These are phyloP conservation scores for Debaryomyces nepalensis DNA, from an alignment of 1,139 yeast species.

Conservation along the genomic window DNA sequence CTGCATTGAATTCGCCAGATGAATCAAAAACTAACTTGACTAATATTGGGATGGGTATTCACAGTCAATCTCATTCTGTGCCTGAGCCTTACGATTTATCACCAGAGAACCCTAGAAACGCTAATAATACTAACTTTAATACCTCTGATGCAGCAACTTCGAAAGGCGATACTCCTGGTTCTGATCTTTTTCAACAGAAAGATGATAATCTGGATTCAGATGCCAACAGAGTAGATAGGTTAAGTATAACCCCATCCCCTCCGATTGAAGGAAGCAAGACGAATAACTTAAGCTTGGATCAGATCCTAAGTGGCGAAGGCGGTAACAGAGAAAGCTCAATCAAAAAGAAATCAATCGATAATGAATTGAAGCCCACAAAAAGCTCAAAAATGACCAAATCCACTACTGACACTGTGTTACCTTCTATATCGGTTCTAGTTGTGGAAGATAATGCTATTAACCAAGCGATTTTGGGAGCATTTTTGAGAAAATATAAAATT, in stretches of 20 bases:
- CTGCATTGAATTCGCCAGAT: slow-evolving; percentile 18
- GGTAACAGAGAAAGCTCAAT: not conserved
- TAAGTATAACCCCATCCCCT: slow-evolving; percentile 17
- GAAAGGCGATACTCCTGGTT: not conserved
- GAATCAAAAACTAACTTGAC: slow-evolving; percentile 23
- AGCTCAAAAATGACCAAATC: slow-evolving; percentile 26
- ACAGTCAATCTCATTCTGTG: slow-evolving; percentile 10
- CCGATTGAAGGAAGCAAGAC: slow-evolving; percentile 1
- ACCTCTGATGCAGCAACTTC: not conserved
- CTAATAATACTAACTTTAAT: not conserved
- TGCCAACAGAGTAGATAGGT: not conserved
- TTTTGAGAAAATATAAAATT: slow-evolving; percentile 82
- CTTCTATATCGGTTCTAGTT: slow-evolving; percentile 86
- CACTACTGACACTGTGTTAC: slow-evolving; percentile 57
- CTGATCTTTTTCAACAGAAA: not conserved
- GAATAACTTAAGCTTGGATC: not conserved
- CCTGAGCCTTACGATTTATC: slow-evolving; percentile 1
- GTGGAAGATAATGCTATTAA: slow-evolving; percentile 97
- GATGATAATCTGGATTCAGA: not conserved
- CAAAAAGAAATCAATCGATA: too few species aligned
- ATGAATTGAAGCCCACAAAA: slow-evolving; percentile 17
- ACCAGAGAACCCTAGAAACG: slow-evolving; percentile 4
- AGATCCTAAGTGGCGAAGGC: not conserved
- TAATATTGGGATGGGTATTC: slow-evolving; percentile 26
- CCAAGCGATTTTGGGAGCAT: slow-evolving; percentile 92